Evolutionary conservation across 495 filamentous ascomycete genomes (phyloP), one percentile per base, ranked within the genome.

Genomic region (Penicillium angulare): DNA sequence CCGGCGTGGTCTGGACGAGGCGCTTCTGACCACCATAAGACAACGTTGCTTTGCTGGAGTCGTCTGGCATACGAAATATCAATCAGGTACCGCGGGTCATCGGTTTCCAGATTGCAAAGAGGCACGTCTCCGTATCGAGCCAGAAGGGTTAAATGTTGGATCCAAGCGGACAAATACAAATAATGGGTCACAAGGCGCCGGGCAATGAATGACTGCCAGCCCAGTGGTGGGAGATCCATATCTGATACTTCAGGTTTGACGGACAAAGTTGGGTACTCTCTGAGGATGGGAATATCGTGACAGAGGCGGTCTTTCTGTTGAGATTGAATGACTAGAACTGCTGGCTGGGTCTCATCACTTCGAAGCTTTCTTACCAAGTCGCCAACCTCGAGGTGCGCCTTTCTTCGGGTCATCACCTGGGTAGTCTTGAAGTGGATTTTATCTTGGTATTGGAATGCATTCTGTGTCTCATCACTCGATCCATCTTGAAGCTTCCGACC

Each of bases 1-100:
- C 92, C 93, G 44, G 92, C 93, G 73, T 99, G 93, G 59, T 99
- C 93, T 21, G 95, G 93, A 45, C 82, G 81, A 5, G 93, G 82
- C 22, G 83, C 86, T 10, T 78, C 77, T 26, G 91, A 96, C 93
- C 93, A 99, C 93, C 93, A 99, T n/a, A 99, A 78, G 13, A 99
- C 87, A 5, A 99, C 89, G 53, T 92, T 92, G 60, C 92, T 95
- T 57, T 88, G 85, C 60, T 93, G 90, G 43, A 99, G 73, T 9
- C 95, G 84, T 43, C 93, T 74, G 1, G 93, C 93, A 68, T 97
- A 99, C 3, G 93, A 89, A 36, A 99, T 82, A 62, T 99, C 93
- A 59, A 99, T 97, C 44, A 97, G 71, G 65, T 90, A 99, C 18
- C 88, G 79, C 16, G 93, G 92, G 60, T 99, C 93, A 56, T 97